Conservation (phyloP, 1,139 yeast genomes). For the Meyerozyma carpophila region DNA sequence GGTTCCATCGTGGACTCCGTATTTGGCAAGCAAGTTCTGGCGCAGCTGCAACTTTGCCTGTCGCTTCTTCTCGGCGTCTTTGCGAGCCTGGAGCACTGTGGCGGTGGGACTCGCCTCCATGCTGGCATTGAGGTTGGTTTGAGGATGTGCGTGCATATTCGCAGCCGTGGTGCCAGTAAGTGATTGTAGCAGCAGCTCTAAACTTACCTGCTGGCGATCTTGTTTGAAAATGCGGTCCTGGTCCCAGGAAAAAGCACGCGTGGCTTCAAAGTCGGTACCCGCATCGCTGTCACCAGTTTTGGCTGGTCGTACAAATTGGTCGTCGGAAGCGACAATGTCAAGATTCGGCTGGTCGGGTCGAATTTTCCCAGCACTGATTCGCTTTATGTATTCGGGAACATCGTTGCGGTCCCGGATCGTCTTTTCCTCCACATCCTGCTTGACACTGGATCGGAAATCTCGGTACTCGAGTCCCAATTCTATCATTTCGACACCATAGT, state of each 20-base stretch:
- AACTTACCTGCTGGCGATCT: constrained; percentile 9
- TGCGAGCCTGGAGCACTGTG: constrained; percentile 39
- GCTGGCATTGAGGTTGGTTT: constrained; percentile 36
- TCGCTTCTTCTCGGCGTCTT: constrained; percentile 28
- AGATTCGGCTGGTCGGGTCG: constrained; percentile 33
- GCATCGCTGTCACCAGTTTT: constrained; percentile 15
- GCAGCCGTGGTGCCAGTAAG: constrained; percentile 9
- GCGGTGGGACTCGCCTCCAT: constrained; percentile 61
- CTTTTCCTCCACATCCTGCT: constrained; percentile 1
- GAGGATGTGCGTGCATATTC: constrained; percentile 12
- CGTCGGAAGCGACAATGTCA: constrained; percentile 45
- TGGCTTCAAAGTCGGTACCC: constrained; percentile 46
- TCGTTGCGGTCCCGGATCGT: constrained; percentile 45
- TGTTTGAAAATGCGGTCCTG: constrained; percentile 17
- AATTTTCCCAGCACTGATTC: constrained; percentile 25
- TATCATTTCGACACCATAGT: constrained; percentile 42
- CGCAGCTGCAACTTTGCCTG: constrained; percentile 22
- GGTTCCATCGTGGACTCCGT: constrained; percentile 16
- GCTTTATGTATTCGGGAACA: constrained; percentile 45
- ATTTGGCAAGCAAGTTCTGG: constrained; percentile 25
- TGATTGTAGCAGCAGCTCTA: constrained; percentile 10
- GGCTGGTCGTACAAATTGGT: constrained; percentile 41
- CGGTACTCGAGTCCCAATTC: constrained; percentile 42
- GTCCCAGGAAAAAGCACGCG: constrained; percentile 55
- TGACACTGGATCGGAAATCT: constrained; percentile 10